Evolutionary conservation across 2,329 filamentous ascomycete species (phyloP), one percentile per base, ranked within the genome.

Genomic region (Cladosporium sp.): DNA sequence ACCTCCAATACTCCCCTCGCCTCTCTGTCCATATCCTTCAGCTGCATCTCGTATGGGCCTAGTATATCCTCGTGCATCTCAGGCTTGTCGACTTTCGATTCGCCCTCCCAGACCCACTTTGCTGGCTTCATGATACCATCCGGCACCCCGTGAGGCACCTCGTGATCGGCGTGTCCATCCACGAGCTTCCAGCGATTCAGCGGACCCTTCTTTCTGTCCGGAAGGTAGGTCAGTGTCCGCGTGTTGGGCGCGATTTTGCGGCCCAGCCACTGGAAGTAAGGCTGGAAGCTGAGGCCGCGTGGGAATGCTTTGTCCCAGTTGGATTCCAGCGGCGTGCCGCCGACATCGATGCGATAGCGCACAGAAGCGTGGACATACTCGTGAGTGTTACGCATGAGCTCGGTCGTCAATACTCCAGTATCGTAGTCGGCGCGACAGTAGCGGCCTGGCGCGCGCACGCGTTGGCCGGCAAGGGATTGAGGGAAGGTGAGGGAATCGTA

Each of bases 311-410:
- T 58, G 35, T 50, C 57, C 56, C 68, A 67, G 53, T 75, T 69
- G 12, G 72, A 67, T 63, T 76, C 75, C 18, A 74, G 69, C 44
- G 66, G 71, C 14, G 70, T 62, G 26, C 73, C 76, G 16, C 70
- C 73, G n/a, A 74, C 67, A 49, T 77, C 74, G 40, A 77, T 74
- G 6, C 76, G 73, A 10, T 71, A 71, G 12, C 76, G 72, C 1
- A 76, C 75, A 1, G 74, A 77, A 28, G 76, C 72, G 65, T 78
- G 76, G 28, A 78, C 74, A 28, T 68, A 70, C 64, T 78, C 76
- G 35, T 75, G 69, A 4, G 76, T 78, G 59, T 74, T 70, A 23
- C 68, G 61, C 21, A 77, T 69, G 12, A 73, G 66, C 11, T 60
- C 57, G 6, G 66, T 59, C 8, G 65, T 64, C 11, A 70, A 66